A percentile compares a stretch with the other conserved stretches of the same genome.
These are phyloP conservation scores for Schizothecium vesticola DNA, from an alignment of 495 filamentous ascomycete species.

Conservation along the genomic window DNA sequence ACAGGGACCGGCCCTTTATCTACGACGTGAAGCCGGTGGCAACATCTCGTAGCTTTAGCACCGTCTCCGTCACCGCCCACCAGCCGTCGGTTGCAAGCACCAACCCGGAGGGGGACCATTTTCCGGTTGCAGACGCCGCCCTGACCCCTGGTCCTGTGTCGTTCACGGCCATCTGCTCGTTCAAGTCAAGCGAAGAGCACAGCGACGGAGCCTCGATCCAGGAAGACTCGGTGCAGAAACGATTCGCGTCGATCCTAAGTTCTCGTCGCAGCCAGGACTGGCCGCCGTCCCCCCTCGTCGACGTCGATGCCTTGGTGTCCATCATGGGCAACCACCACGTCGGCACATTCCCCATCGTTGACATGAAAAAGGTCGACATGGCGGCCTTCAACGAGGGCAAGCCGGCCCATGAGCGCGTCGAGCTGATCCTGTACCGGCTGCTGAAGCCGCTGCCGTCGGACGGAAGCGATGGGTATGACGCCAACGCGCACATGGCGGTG, in stretches of 20 bases:
- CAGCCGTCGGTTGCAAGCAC: slow-evolving; percentile 40
- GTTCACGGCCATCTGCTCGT: slow-evolving; percentile 58
- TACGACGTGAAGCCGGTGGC: slow-evolving; percentile 53
- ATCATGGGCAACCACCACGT: slow-evolving; percentile 23
- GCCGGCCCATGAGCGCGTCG: slow-evolving; percentile 51
- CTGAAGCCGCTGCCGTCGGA: slow-evolving; percentile 36
- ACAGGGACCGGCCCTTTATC: slow-evolving; percentile 51
- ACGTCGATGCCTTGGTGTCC: slow-evolving; percentile 29
- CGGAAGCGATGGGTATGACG: slow-evolving; percentile 19
- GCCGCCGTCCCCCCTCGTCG: slow-evolving; percentile 38
- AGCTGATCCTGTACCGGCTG: slow-evolving; percentile 55
- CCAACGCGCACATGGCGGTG: slow-evolving; percentile 56
- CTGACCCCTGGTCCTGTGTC: slow-evolving; percentile 43
- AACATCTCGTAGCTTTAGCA: slow-evolving; percentile 53
- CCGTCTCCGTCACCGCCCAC: slow-evolving; percentile 52
- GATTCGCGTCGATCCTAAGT: slow-evolving; percentile 33
- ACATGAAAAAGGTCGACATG: slow-evolving; percentile 63
- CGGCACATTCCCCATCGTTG: slow-evolving; percentile 52
- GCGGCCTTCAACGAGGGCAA: slow-evolving; percentile 44
- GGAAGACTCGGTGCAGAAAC: slow-evolving; percentile 31
- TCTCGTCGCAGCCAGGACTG: slow-evolving; percentile 31
- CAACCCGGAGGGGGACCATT: slow-evolving; percentile 26
- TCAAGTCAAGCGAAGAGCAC: slow-evolving; percentile 44
- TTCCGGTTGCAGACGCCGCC: slow-evolving; percentile 31
- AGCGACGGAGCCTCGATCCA: slow-evolving; percentile 29